Percentiles rank a stretch among this genome's conserved stretches.
phyloP scores from a whole-genome alignment of 805 yeast genomes.

The Dipodascus geniculatus region DNA sequence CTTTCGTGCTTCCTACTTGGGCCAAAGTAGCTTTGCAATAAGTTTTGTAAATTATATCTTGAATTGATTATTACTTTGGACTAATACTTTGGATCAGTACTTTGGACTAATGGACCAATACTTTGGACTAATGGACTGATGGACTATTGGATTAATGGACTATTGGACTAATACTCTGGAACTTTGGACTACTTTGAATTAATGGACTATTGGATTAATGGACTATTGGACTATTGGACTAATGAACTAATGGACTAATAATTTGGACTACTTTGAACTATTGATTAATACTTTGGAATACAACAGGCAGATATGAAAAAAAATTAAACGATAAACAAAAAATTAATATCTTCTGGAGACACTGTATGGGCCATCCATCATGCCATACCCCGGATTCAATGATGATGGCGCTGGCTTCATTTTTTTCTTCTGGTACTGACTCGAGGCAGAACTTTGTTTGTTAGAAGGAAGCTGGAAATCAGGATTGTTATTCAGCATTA shows the following conservation, averaged over 20 bases:
- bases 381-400: neutral
- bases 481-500: neutral
- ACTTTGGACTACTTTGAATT: too few relatives aligned
- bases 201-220: too few relatives aligned
- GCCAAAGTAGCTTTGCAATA: conserved; percentile 45
- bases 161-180: too few relatives aligned
- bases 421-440: neutral
- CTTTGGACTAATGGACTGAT: too few relatives aligned
- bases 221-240: too few relatives aligned
- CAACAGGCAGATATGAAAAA: too few relatives aligned
- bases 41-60: conserved; percentile 1
- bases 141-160: too few relatives aligned
- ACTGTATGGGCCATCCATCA: neutral
- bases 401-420: neutral
- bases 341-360: neutral
- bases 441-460: neutral
- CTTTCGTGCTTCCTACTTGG: conserved; percentile 88
- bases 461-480: neutral
- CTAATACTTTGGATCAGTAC: neutral
- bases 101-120: too few relatives aligned
- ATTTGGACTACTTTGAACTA: too few relatives aligned
- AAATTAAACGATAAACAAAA: neutral
- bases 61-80: neutral
- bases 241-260: too few relatives aligned
- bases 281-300: too few relatives aligned